phyloP scores from a whole-genome alignment of 768 basidiomycete genomes.

The Xerocomellus dryophilus region DNA sequence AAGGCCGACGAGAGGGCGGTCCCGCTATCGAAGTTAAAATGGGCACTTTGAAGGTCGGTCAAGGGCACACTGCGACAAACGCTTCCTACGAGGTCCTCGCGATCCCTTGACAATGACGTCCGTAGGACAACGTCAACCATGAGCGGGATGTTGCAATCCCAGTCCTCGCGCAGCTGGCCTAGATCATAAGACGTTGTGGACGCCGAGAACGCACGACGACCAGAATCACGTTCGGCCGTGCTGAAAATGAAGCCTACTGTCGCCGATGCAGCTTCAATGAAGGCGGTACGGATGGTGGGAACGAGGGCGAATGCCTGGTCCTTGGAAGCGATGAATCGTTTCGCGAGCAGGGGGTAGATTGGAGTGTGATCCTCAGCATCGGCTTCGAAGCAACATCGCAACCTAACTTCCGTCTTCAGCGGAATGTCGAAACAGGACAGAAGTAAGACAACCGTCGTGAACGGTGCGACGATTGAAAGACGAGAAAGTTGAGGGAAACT shows the following conservation, averaged over 20 bases:
- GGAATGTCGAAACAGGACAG: conserved; percentile 12
- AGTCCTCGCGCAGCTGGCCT: conserved; percentile 11
- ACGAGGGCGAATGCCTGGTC: background rate
- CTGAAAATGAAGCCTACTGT: conserved; percentile 19
- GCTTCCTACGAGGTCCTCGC: conserved; percentile 8
- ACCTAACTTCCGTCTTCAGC: conserved; percentile 12
- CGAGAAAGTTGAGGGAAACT: conserved; percentile 11
- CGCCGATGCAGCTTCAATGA: conserved; percentile 9
- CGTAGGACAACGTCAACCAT: conserved; percentile 10
- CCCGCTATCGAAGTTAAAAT: conserved; percentile 8
- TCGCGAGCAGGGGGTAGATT: conserved; percentile 15
- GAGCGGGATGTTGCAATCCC: conserved; percentile 20
- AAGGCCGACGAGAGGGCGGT: too few relatives aligned
- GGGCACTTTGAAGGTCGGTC: conserved; percentile 8
- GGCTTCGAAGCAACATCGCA: conserved; percentile 14
- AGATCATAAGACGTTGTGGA: conserved; percentile 8
- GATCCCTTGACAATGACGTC: conserved; percentile 8
- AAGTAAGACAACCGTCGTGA: conserved; percentile 16
- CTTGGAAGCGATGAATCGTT: conserved; percentile 10
- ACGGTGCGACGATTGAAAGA: conserved; percentile 18
- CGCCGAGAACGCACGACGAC: conserved; percentile 6
- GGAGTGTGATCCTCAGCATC: conserved; percentile 1
- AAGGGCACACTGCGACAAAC: conserved; percentile 16
- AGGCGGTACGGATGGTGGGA: conserved; percentile 12
- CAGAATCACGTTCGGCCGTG: conserved; percentile 6